Base-by-base conservation (phyloP, 345 rosid genomes). In the Streptanthus diversifolius region DNA sequence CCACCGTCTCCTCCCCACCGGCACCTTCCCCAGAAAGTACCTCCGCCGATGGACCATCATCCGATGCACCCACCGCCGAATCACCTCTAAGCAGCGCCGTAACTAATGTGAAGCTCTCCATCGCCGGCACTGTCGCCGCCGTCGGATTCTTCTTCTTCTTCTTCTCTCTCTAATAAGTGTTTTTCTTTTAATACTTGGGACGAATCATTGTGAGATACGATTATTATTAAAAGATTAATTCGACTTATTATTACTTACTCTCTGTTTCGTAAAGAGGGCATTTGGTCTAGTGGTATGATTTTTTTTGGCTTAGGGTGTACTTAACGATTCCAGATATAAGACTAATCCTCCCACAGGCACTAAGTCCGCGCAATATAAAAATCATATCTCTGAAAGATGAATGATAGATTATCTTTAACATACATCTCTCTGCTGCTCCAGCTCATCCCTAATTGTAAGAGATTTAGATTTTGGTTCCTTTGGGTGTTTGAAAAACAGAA, bases 241-340 rank as follows among this genome's bases (percentile, higher is more conserved):
- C 67, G 74, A 59, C 59, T 48, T 11, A 22, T 22, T 33, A 58
- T 35, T 68, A 19, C 27, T 15, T n/a, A n/a, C n/a, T n/a, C n/a
- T n/a, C n/a, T n/a, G n/a, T 7, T 41, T 0, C 40, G 0, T 0
- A n/a, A 41, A 40, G 1, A 1, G 88, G 89, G 91, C 91, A 82
- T 82, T 88, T 86, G 91, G 93, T 86, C 87, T 85, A 85, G 88
- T 86, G 92, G 87, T 75, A 86, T 83, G 87, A 86, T 88, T 86
- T 90, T 88, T 88, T 86, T 90, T 88, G 86, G 93, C 87, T 90
- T 90, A 82, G 86, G 88, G 88, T 86, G 85, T n/a, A n/a, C n/a
- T n/a, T n/a, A n/a, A n/a, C n/a, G n/a, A n/a, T n/a, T n/a, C n/a
- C n/a, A n/a, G n/a, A n/a, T n/a, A n/a, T n/a, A n/a, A n/a, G n/a